Evolutionary conservation across 768 basidiomycete genomes (phyloP).

Genomic region (Pleurotus djamor): DNA sequence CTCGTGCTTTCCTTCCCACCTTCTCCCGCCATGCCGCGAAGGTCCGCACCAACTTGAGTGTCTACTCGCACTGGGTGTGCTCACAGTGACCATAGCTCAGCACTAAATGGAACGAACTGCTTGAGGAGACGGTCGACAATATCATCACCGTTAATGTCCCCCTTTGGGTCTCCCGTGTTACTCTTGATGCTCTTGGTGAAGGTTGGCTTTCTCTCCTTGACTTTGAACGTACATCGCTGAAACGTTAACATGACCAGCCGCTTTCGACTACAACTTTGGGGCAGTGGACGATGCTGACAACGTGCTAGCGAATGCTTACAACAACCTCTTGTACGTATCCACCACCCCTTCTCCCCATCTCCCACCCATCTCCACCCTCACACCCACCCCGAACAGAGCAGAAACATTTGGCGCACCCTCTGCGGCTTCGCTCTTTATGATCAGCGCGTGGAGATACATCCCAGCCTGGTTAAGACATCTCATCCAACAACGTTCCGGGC

Average conservation of each 20-base stretch:
- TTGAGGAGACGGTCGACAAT: constrained; percentile 13
- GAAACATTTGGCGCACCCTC: constrained; percentile 16
- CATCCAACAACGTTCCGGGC: constrained; percentile 16
- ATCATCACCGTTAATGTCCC: constrained; percentile 16
- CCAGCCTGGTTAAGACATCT: constrained; percentile 21
- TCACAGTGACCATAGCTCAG: constrained; percentile 11
- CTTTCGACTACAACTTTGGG: constrained; percentile 57
- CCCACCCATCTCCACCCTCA: background rate
- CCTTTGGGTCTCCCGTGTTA: constrained; percentile 25
- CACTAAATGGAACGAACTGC: constrained; percentile 21
- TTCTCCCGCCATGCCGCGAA: constrained; percentile 21
- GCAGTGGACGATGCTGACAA: constrained; percentile 45
- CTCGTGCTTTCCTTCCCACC: constrained; percentile 22
- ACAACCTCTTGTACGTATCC: constrained; percentile 38
- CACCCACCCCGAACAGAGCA: constrained; percentile 3
- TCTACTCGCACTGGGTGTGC: background rate
- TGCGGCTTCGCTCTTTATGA: constrained; percentile 14
- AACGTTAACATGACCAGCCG: constrained; percentile 21
- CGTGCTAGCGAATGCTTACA: constrained; percentile 52
- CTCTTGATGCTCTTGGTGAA: constrained; percentile 34
- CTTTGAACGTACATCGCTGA: too few species aligned
- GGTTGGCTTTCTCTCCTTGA: too few species aligned
- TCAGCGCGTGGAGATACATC: constrained; percentile 15
- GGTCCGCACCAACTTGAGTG: background rate
- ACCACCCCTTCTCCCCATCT: too few species aligned